A percentile compares a stretch with the other conserved stretches of the same genome.
Evolutionary conservation across 345 rosid genomes (phyloP).

Genomic region (Sisymbrium irio): DNA sequence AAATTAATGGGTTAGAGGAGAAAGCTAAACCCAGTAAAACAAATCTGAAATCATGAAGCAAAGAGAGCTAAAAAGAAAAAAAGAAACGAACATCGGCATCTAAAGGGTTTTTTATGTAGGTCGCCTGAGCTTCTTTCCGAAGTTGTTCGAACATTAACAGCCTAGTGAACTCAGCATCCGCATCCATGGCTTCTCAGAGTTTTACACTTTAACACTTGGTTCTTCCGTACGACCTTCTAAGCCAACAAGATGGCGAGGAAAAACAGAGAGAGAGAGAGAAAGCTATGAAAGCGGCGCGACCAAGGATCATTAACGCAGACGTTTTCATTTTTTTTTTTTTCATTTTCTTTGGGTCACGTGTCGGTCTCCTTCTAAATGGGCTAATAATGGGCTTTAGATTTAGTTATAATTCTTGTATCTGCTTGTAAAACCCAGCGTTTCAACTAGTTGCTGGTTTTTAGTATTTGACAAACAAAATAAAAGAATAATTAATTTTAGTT

Average conservation of each 20-base stretch:
- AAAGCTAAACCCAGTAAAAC: not conserved
- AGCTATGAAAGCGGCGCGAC: not conserved
- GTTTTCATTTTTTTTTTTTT: too few species aligned
- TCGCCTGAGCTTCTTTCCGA: slow-evolving; percentile 61
- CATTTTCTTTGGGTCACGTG: too few species aligned
- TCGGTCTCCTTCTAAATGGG: not conserved
- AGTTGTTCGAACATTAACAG: slow-evolving; percentile 78
- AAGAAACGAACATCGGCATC: slow-evolving; percentile 66
- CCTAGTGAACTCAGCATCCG: slow-evolving; percentile 62
- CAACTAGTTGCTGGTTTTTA: slow-evolving; percentile 1
- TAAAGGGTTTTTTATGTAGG: slow-evolving; percentile 61
- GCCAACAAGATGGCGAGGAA: not conserved
- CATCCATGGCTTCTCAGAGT: slow-evolving; percentile 51
- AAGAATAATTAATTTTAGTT: not conserved
- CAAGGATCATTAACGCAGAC: too few species aligned
- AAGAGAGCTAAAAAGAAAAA: too few species aligned
- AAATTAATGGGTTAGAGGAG: not conserved
- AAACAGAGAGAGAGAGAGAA: not conserved
- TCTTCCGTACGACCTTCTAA: not conserved
- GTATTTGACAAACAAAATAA: not conserved
- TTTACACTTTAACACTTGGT: not conserved
- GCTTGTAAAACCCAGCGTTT: not conserved
- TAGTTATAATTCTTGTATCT: not conserved
- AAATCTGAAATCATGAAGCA: not conserved
- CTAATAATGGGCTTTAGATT: not conserved